Evolutionary conservation across 805 yeast genomes (phyloP).

Genomic region (Ogataea naganishii): DNA sequence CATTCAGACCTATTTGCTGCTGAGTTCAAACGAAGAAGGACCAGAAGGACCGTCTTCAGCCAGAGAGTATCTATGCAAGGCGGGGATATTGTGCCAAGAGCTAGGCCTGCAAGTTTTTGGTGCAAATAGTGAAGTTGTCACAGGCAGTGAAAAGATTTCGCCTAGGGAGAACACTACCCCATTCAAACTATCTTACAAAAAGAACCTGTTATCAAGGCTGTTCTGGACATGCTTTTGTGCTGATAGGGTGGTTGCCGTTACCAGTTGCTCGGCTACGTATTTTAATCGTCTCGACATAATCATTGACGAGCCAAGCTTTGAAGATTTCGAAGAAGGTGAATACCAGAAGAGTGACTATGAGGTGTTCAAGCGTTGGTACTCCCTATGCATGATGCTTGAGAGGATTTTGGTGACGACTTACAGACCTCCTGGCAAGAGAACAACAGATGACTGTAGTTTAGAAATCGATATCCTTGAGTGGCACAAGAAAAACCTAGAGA

Average conservation of each 20-base stretch:
- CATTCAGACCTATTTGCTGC: slow-evolving; percentile 18
- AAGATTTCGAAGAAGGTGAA: slow-evolving; percentile 17
- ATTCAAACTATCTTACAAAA: slow-evolving; percentile 13
- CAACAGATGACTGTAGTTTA: slow-evolving; percentile 12
- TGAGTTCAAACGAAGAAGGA: slow-evolving; percentile 23
- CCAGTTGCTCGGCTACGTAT: slow-evolving; percentile 19
- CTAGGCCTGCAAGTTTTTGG: slow-evolving; percentile 20
- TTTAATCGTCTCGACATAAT: slow-evolving; percentile 18
- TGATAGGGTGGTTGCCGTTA: slow-evolving; percentile 20
- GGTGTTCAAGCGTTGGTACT: slow-evolving; percentile 16
- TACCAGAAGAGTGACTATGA: slow-evolving; percentile 13
- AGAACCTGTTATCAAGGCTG: slow-evolving; percentile 15
- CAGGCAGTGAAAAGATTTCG: slow-evolving; percentile 2
- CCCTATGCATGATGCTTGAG: slow-evolving; percentile 16
- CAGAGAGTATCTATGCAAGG: slow-evolving; percentile 16
- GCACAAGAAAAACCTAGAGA: slow-evolving; percentile 3
- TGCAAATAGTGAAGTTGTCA: slow-evolving; percentile 13
- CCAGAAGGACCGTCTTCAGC: slow-evolving; percentile 19
- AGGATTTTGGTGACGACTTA: slow-evolving; percentile 16
- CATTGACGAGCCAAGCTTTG: slow-evolving; percentile 14
- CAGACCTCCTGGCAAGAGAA: slow-evolving; percentile 21
- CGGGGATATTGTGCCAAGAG: slow-evolving; percentile 18
- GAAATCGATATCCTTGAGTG: slow-evolving; percentile 15
- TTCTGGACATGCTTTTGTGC: slow-evolving; percentile 23
- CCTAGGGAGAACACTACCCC: background rate